Evolutionary conservation across 305 asterid genomes (phyloP), one percentile per base, ranked within the genome.

Genomic region (Stenogyne calaminthoides): DNA sequence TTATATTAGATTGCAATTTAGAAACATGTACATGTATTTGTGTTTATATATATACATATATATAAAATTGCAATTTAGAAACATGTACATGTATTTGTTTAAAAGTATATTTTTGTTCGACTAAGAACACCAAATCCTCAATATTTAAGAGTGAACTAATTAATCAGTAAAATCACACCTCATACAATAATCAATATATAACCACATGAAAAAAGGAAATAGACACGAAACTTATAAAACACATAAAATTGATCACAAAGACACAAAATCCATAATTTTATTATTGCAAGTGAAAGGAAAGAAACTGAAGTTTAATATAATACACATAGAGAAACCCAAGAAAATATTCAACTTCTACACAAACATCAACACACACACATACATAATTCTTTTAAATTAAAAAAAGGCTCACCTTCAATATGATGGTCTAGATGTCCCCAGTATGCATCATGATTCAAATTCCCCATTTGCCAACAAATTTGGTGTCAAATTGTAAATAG

Each of bases 381-480:
- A 37, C 14, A 59, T 51, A 54, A 49, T 15, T 1, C 56, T 49
- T 49, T 47, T 15, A 49, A 49, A 15, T 49, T 49, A 47, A 46
- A 11, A 15, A 49, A 49, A 1, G 22, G 9, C 20, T 15, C 7
- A 49, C 56, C 22, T 56, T 80, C 73, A 89, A 70, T 81, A 88
- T 1, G 86, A 89, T 52, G 89, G 85, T 52, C 97, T 67, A 7
- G 88, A 55, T 80, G 84, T 29, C 87, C 75, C 96, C 96, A 91
- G 74, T 83, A 89, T 10, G 87, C 88, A 78, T 89, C 94, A 72
- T 86, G 92, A 74, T 78, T 85, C 80, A 89, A 68, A 44, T 84
- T 88, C 12, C 91, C 91, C 88, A 82, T 89, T 89, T 5, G 88
- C 80, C 77, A 89, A 37, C 6, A 87, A 78, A 86, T 84, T 83